A percentile compares a stretch with the other conserved stretches of the same genome.
These are phyloP conservation scores for Aureobasidium sp. DNA, from an alignment of 2,329 filamentous ascomycete genomes.

Conservation along the genomic window DNA sequence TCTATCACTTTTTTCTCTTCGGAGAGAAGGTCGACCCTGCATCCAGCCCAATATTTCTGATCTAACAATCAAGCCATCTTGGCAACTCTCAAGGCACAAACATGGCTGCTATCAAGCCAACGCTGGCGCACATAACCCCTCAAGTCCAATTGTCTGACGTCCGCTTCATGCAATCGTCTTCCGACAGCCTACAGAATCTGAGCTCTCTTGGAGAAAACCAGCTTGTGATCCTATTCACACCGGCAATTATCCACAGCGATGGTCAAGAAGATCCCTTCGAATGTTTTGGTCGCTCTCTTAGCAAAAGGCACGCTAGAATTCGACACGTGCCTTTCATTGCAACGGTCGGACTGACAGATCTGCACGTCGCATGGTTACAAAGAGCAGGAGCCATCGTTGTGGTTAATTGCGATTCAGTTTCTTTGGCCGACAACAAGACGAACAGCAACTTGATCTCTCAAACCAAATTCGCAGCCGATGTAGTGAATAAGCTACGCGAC, in stretches of 20 bases:
- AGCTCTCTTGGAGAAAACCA: slow-evolving; percentile 30
- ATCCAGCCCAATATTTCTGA: not conserved
- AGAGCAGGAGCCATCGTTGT: slow-evolving; percentile 55
- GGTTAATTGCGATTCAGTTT: slow-evolving; percentile 42
- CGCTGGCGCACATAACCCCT: not conserved
- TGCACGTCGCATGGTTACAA: slow-evolving; percentile 57
- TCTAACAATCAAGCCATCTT: not conserved
- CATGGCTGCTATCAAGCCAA: slow-evolving; percentile 4
- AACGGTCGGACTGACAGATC: slow-evolving; percentile 54
- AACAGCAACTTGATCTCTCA: slow-evolving; percentile 19
- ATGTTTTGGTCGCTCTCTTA: slow-evolving; percentile 57
- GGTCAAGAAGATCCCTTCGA: slow-evolving; percentile 61
- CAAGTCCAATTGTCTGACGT: not conserved
- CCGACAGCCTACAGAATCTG: not conserved
- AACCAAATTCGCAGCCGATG: slow-evolving; percentile 22
- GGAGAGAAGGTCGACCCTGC: too few species aligned
- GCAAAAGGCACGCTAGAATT: slow-evolving; percentile 52
- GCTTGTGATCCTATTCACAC: slow-evolving; percentile 41
- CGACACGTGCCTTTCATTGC: slow-evolving; percentile 67
- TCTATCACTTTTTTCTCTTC: too few species aligned
- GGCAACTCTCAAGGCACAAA: not conserved
- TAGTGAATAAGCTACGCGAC: not conserved
- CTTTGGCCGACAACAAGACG: slow-evolving; percentile 30
- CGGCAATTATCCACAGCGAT: slow-evolving; percentile 25
- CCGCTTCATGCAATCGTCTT: slow-evolving; percentile 10